Conservation (phyloP, 2,329 filamentous ascomycete genomes). For the Kalmusia sp. region DNA sequence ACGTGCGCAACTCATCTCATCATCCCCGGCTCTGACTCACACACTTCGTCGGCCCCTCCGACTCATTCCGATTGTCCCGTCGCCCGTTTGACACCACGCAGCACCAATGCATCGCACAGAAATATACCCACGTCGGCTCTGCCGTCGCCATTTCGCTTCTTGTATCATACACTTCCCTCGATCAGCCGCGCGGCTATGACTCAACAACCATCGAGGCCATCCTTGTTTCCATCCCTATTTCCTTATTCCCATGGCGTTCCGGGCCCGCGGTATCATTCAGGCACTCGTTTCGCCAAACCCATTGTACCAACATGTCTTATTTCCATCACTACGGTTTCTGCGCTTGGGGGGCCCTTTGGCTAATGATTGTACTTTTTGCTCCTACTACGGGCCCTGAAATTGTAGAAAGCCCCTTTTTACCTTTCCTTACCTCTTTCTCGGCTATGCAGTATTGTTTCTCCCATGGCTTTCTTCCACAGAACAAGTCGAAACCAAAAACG, state of each 20-base stretch:
- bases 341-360: neutral
- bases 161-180: conserved; percentile 38
- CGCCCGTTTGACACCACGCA: conserved; percentile 4
- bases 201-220: conserved; percentile 22
- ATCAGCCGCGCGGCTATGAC: conserved; percentile 28
- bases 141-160: conserved; percentile 26
- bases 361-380: conserved; percentile 12
- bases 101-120: neutral
- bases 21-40: conserved; percentile 30
- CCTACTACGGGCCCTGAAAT: conserved; percentile 24
- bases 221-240: conserved; percentile 10
- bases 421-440: neutral
- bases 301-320: conserved; percentile 37
- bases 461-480: neutral
- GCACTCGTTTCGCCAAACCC: conserved; percentile 39
- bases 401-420: conserved; percentile 10
- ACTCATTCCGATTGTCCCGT: conserved; percentile 10
- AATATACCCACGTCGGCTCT: conserved; percentile 15
- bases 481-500: conserved; percentile 20
- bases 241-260: conserved; percentile 28
- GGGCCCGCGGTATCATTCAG: conserved; percentile 38
- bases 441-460: conserved; percentile 3
- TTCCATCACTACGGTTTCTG: conserved; percentile 5
- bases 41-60: conserved; percentile 18
- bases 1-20: conserved; percentile 26